These are phyloP conservation scores for Astraeus odoratus DNA, from an alignment of 768 basidiomycete genomes.

Conservation along the genomic window DNA sequence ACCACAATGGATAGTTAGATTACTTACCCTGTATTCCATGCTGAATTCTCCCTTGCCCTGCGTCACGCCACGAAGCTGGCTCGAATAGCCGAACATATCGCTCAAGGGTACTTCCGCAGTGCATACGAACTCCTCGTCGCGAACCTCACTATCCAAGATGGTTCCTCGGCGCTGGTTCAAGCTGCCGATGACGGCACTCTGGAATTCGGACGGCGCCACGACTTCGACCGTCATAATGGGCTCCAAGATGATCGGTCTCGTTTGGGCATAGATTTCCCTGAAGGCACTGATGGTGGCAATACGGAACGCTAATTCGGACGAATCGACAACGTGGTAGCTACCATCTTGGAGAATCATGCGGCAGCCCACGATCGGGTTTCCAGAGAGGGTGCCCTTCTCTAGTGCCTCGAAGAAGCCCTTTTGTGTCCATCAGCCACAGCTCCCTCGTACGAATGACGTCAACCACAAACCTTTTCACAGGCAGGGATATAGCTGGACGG, in stretches of 20 bases:
- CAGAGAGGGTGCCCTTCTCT: slow-evolving; percentile 84
- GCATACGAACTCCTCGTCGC: slow-evolving; percentile 94
- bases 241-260: slow-evolving; percentile 80
- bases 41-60: slow-evolving; percentile 94
- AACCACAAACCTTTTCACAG: slow-evolving; percentile 79
- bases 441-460: neutral
- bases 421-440: neutral
- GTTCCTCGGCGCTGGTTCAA: slow-evolving; percentile 89
- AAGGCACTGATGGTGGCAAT: slow-evolving; percentile 88
- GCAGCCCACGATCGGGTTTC: slow-evolving; percentile 80
- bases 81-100: slow-evolving; percentile 98
- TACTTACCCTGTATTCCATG: slow-evolving; percentile 69
- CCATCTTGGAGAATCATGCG: slow-evolving; percentile 89
- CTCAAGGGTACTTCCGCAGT: slow-evolving; percentile 89
- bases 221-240: slow-evolving; percentile 99
- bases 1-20: neutral
- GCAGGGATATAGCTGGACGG: slow-evolving; percentile 91
- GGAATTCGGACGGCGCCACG: slow-evolving; percentile 93
- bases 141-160: slow-evolving; percentile 91
- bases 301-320: slow-evolving; percentile 92
- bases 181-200: slow-evolving; percentile 90
- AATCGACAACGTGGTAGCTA: slow-evolving; percentile 89
- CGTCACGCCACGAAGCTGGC: slow-evolving; percentile 84
- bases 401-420: slow-evolving; percentile 94
- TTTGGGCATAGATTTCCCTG: slow-evolving; percentile 77